Base-by-base conservation (phyloP, 441 rosid genomes). In the Gossypium lobatum region DNA sequence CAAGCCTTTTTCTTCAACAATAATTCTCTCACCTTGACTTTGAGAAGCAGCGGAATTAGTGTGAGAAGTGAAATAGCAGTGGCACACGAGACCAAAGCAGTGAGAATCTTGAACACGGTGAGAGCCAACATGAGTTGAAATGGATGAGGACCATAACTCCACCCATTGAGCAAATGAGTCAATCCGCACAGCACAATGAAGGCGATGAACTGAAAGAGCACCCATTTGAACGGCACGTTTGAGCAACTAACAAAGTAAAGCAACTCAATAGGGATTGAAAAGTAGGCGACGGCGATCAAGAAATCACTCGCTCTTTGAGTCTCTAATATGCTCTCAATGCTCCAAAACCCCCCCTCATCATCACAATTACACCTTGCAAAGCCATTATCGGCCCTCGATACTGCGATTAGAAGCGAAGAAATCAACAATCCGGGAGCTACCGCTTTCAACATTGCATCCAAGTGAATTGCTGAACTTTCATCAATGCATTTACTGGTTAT, bases 191-290 rank as follows among this genome's bases (percentile, higher is more conserved):
- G 93, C 25, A 95, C 98, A 76, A 93, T 95, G 90, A 95, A 93
- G 73, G 99, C 93, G 17, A 93, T 95, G 85, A 95, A 95, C 79
- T 95, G 85, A 73, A 87, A 81, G 18, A 95, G 95, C 45, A 95
- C 99, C 97, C 97, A 95, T 87, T 93, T 95, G 87, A 95, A 95
- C 4, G 99, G 99, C 5, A 95, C 77, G 45, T 88, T 91, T 17
- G 98, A 91, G 83, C 96, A 95, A 88, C 99, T 95, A 45, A 95
- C 88, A 71, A 93, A 95, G 89, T 95, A 95, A 20, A 95, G 93
- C 77, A 95, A 79, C 79, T 93, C 99, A 63, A 95, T 80, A 0
- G 99, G 97, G 79, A 95, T 95, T 0, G 99, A 95, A 79, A 95
- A 95, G 72, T 95, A 95, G 13, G 99, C 99, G 37, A 93, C 93